Percentiles rank a stretch among this genome's conserved stretches.
Evolutionary conservation across 2,329 filamentous ascomycete species (phyloP).

Genomic region (Tolypocladium cylindrosporum): DNA sequence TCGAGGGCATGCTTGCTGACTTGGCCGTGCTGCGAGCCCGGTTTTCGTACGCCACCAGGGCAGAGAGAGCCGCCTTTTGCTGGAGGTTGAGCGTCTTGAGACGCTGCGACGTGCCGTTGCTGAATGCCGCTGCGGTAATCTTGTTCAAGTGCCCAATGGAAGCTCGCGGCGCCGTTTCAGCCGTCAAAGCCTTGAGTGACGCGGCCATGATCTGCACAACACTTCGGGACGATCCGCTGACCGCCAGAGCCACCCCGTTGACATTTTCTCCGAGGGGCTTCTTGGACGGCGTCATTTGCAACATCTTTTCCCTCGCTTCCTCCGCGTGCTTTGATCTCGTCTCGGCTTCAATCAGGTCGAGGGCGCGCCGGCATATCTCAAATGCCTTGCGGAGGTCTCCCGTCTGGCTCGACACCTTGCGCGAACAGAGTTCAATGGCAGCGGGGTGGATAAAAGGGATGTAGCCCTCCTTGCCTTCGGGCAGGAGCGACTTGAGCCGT

Average conservation of each 20-base stretch:
- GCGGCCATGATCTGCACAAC: conserved; percentile 37
- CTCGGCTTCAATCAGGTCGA: conserved; percentile 83
- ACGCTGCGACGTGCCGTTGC: conserved; percentile 76
- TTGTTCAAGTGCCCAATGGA: conserved; percentile 87
- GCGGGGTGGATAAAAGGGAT: conserved; percentile 89
- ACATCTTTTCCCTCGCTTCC: conserved; percentile 42
- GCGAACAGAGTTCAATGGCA: conserved; percentile 85
- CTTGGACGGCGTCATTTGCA: conserved; percentile 60
- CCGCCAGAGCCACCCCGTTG: conserved; percentile 45
- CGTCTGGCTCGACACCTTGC: conserved; percentile 89
- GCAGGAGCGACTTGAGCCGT: conserved; percentile 67
- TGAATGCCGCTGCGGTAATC: conserved; percentile 81
- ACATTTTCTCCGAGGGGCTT: conserved; percentile 71
- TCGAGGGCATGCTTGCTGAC: conserved; percentile 27
- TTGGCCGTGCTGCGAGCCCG: conserved; percentile 46
- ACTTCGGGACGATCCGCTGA: conserved; percentile 23
- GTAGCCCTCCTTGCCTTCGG: conserved; percentile 46
- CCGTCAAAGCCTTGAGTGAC: conserved; percentile 54
- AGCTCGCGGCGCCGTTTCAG: conserved; percentile 75
- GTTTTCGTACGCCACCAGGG: conserved; percentile 78
- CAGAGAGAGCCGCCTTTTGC: conserved; percentile 89
- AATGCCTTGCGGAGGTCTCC: conserved; percentile 93
- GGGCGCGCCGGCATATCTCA: conserved; percentile 80
- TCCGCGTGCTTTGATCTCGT: conserved; percentile 65
- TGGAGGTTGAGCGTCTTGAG: conserved; percentile 86